phyloP scores from a whole-genome alignment of 2,329 filamentous ascomycete genomes.

The Colletotrichum graminicola region DNA sequence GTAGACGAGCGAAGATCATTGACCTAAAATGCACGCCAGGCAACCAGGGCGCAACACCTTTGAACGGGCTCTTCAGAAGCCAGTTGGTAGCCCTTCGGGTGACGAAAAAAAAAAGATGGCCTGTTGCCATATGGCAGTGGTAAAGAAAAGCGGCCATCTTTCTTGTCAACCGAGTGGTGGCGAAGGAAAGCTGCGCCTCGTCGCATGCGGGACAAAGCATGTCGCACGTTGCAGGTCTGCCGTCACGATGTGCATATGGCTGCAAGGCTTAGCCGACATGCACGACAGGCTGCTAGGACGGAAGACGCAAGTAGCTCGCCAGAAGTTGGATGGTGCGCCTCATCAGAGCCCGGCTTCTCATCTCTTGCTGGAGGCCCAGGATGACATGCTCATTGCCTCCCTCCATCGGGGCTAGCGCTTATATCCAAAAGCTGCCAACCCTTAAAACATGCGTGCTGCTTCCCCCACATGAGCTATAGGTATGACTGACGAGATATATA shows the following conservation, averaged over 20 bases:
- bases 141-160: too few relatives aligned
- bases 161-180: not conserved
- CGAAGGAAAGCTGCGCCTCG: conserved; percentile 9
- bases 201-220: conserved; percentile 6
- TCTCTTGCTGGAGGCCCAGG: not conserved
- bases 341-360: not conserved
- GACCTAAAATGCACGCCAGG: not conserved
- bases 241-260: not conserved
- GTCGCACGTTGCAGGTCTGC: not conserved
- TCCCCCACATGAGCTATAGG: not conserved
- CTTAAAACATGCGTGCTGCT: not conserved
- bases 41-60: not conserved
- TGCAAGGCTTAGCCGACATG: conserved; percentile 5
- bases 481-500: not conserved
- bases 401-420: not conserved
- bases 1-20: not conserved
- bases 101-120: too few relatives aligned
- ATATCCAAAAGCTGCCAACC: not conserved
- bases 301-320: not conserved
- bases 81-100: not conserved
- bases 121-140: too few relatives aligned
- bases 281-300: conserved; percentile 3
- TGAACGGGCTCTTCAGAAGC: not conserved
- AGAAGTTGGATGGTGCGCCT: not conserved
- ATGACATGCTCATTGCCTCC: not conserved